Evolutionary conservation across 2,329 filamentous ascomycete genomes (phyloP), one percentile per base, ranked within the genome.

Genomic region (Xylariomycetidae sp.): DNA sequence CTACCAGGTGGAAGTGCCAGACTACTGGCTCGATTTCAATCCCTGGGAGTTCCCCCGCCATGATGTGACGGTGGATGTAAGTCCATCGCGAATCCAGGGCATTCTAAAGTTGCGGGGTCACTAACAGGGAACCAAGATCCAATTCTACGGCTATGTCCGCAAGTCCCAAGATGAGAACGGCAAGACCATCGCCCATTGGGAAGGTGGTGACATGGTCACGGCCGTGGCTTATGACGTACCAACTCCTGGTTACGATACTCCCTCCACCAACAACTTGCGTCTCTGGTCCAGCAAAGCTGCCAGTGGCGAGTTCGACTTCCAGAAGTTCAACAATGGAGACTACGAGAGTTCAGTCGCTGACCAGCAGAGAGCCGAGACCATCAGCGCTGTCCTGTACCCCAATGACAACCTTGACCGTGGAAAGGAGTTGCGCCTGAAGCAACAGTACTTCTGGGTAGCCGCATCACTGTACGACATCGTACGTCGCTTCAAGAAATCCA

Each of bases 361-460:
- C 49, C 88, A 96, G 64, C 92, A 98, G 68, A 83, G 86, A 37
- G 92, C 92, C n/a, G 92, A 98, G 69, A 96, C 90, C 35, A 98
- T 98, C 65, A 95, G 89, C 32, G 90, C 90, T 19, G 92, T 98
- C 10, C 67, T 98, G 27, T 98, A 98, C 57, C 92, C 92, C 39
- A 98, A 98, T 54, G 90, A 96, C 63, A 96, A 95, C 62, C 76
- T 98, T 27, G 90, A 96, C 47, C 78, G 88, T 46, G 92, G 92
- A 43, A 98, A 98, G 64, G 92, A 98, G 68, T 78, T 98, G 43
- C 86, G 92, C 34, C 65, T 98, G 61, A 98, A 98, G 75, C 92
- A 98, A 62, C 92, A 98, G 61, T 98, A 98, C 72, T 98, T 98
- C 68, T 98, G 92, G 92, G 94, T 95, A 54, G 89, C 92, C 32